Percentiles rank a stretch among this genome's conserved stretches.
Conservation (phyloP, 331 rosid species). For the Cydonia oblonga region DNA sequence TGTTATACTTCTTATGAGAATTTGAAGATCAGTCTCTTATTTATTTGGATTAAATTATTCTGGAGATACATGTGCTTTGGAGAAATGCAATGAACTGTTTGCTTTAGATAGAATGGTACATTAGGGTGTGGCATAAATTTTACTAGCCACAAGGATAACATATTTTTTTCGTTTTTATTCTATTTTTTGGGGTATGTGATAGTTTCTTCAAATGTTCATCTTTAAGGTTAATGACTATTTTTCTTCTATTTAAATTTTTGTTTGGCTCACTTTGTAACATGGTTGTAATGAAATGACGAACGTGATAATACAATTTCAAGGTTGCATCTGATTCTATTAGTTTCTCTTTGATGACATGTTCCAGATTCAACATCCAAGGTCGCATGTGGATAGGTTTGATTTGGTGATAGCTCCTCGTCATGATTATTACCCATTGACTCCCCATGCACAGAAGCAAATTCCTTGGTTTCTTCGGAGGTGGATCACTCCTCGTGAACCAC, state of each 20-base stretch:
- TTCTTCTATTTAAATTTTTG: background rate
- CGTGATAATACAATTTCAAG: background rate
- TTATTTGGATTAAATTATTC: background rate
- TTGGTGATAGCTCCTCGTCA: constrained; percentile 77
- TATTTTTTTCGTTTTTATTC: background rate
- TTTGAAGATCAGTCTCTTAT: background rate
- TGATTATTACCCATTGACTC: constrained; percentile 76
- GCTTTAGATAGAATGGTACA: background rate
- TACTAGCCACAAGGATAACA: background rate
- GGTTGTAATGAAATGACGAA: background rate
- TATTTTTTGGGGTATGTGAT: background rate
- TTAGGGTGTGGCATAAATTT: background rate
- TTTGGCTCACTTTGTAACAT: background rate
- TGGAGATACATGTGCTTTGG: background rate
- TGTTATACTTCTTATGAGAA: background rate
- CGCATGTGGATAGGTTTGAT: constrained; percentile 64
- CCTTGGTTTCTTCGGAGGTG: constrained; percentile 74
- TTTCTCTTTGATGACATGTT: constrained; percentile 12
- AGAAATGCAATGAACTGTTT: background rate
- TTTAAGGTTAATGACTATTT: background rate
- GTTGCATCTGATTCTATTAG: constrained; percentile 8
- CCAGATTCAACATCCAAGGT: constrained; percentile 96
- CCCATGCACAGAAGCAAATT: constrained; percentile 53
- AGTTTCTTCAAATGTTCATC: background rate
- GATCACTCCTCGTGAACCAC: constrained; percentile 82